A percentile compares a stretch with the other conserved stretches of the same genome.
These are phyloP conservation scores for Saturnispora saitoi DNA, from an alignment of 805 yeast species.

Conservation along the genomic window DNA sequence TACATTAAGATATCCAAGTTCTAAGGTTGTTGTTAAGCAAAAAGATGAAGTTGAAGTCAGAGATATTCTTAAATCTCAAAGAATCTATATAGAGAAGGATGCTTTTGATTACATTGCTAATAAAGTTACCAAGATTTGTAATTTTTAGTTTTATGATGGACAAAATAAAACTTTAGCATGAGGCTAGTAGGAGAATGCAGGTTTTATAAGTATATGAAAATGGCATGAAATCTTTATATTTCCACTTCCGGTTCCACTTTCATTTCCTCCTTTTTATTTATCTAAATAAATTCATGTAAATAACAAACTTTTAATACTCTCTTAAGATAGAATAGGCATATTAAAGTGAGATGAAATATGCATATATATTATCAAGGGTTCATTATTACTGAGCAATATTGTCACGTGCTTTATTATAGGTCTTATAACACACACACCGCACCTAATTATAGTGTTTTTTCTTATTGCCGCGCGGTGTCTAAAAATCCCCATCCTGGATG, in stretches of 20 bases:
- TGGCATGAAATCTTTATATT: too few relatives aligned
- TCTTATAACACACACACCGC: neutral
- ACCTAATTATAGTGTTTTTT: neutral
- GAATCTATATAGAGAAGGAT: conserved; percentile 60
- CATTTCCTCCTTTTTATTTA: neutral
- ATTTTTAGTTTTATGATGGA: conserved; percentile 6
- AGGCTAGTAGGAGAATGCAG: too few relatives aligned
- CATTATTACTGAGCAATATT: neutral
- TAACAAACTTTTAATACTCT: neutral
- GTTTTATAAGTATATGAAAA: neutral
- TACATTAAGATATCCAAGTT: conserved; percentile 39
- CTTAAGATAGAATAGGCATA: too few relatives aligned
- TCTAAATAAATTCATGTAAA: conserved; percentile 1
- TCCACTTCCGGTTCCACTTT: neutral
- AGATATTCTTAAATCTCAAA: conserved; percentile 72
- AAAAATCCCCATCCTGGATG: too few relatives aligned
- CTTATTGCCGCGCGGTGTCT: too few relatives aligned
- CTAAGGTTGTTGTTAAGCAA: conserved; percentile 54
- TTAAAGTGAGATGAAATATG: too few relatives aligned
- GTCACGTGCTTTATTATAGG: neutral
- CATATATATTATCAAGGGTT: too few relatives aligned
- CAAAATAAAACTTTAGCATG: neutral
- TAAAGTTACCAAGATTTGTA: conserved; percentile 18
- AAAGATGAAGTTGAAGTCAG: conserved; percentile 77
- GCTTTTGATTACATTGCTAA: conserved; percentile 59